Evolutionary conservation across 371 early-diverging fungal genomes (phyloP).

Genomic region (Saksenaea oblongispora): DNA sequence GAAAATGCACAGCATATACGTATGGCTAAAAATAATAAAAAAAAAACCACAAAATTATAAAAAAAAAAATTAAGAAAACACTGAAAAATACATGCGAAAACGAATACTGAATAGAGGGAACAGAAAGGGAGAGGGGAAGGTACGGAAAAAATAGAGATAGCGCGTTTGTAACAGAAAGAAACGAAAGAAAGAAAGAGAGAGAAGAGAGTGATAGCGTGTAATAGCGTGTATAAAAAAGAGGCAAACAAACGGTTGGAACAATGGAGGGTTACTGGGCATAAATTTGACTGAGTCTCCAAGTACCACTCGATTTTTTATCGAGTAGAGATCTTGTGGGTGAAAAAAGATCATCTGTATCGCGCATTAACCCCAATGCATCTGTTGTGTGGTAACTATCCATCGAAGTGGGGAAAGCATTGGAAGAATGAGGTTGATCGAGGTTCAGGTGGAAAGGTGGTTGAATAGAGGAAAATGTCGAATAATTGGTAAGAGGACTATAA

Average conservation of each 20-base stretch:
- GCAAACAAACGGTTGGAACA: conserved; percentile 12
- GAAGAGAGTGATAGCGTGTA: neutral
- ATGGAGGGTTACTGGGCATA: conserved; percentile 22
- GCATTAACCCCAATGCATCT: conserved; percentile 14
- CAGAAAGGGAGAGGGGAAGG: neutral
- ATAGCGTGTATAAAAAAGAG: neutral
- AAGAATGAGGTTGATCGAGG: neutral
- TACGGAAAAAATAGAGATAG: neutral
- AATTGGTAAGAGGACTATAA: conserved; percentile 2
- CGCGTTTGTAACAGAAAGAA: neutral
- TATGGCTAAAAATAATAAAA: conserved; percentile 4
- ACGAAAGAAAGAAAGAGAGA: neutral
- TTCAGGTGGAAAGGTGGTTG: neutral
- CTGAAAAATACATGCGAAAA: conserved; percentile 1
- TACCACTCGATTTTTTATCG: conserved; percentile 16
- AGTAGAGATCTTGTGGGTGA: conserved; percentile 11
- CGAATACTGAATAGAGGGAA: neutral
- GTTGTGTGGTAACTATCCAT: conserved; percentile 2
- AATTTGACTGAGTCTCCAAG: conserved; percentile 27
- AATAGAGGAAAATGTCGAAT: neutral
- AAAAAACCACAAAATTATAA: conserved; percentile 8
- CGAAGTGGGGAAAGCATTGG: neutral
- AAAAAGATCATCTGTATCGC: conserved; percentile 12
- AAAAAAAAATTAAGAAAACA: neutral
- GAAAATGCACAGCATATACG: conserved; percentile 6